A percentile compares a stretch with the other conserved stretches of the same genome.
phyloP scores from a whole-genome alignment of 2,329 filamentous ascomycete genomes.

The Ophiocordyceps unilateralis region DNA sequence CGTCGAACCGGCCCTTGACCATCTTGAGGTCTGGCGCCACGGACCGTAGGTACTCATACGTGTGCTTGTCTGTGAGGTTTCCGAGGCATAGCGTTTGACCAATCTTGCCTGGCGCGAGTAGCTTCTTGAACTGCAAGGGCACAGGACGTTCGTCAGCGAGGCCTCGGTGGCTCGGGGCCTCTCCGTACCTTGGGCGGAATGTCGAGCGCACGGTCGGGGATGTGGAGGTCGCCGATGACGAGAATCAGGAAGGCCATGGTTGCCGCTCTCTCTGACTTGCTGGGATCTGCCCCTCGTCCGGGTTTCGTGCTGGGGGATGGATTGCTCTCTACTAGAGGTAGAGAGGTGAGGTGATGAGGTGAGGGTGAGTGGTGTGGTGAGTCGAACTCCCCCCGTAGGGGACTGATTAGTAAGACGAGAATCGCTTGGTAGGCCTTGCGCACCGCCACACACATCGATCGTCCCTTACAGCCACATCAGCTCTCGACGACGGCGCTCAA shows the following conservation, averaged over 20 bases:
- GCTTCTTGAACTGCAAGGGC: conserved; percentile 56
- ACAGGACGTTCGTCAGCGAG: neutral
- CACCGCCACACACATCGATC: too few species aligned
- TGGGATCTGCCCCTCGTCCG: neutral
- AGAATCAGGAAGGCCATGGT: conserved; percentile 74
- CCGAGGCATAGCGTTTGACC: conserved; percentile 66
- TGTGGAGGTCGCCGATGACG: conserved; percentile 85
- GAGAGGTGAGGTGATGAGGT: too few species aligned
- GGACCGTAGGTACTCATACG: conserved; percentile 64
- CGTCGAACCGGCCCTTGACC: conserved; percentile 49
- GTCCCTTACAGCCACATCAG: too few species aligned
- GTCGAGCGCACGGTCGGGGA: conserved; percentile 80
- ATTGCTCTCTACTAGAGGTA: too few species aligned
- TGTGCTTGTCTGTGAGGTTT: conserved; percentile 63
- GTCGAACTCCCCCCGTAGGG: too few species aligned
- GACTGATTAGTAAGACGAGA: too few species aligned
- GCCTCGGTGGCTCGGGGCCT: neutral
- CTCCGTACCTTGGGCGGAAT: conserved; percentile 68
- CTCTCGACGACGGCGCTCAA: too few species aligned
- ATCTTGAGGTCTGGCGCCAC: conserved; percentile 58
- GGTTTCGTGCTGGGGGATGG: neutral
- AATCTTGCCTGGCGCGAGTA: conserved; percentile 69
- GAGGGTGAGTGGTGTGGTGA: too few species aligned
- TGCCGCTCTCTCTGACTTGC: neutral
- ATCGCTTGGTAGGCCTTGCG: too few species aligned